Evolutionary conservation across 805 yeast species (phyloP).

Genomic region (Metschnikowia peoriensis): DNA sequence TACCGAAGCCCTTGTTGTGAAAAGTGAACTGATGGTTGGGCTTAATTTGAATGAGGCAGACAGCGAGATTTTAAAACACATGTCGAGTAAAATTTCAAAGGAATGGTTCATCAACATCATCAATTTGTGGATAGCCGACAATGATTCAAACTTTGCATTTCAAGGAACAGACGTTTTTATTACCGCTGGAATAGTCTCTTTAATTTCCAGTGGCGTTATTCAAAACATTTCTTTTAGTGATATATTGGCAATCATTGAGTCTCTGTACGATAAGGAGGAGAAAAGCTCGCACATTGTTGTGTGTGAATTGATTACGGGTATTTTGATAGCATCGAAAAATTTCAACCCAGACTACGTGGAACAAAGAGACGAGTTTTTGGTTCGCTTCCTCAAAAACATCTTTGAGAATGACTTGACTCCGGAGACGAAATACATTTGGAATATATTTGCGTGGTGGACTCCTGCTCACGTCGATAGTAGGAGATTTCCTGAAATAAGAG

Average conservation of each 20-base stretch:
- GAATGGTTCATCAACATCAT: conserved; percentile 59
- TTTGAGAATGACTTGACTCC: conserved; percentile 65
- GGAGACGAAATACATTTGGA: conserved; percentile 74
- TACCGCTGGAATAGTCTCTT: conserved; percentile 46
- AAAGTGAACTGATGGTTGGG: conserved; percentile 24
- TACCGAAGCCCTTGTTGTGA: conserved; percentile 46
- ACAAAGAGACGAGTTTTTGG: conserved; percentile 47
- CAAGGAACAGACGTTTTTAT: conserved; percentile 64
- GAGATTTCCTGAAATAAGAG: conserved; percentile 54
- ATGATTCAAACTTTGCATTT: conserved; percentile 66
- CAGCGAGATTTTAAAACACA: conserved; percentile 31
- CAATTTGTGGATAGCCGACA: conserved; percentile 56
- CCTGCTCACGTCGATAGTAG: conserved; percentile 66
- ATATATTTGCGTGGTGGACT: conserved; percentile 69
- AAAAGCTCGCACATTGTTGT: conserved; percentile 72
- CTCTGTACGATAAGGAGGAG: conserved; percentile 60
- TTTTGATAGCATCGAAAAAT: conserved; percentile 49
- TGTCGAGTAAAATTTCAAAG: conserved; percentile 48
- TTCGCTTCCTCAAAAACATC: conserved; percentile 42
- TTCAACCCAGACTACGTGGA: conserved; percentile 33
- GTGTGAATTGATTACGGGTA: conserved; percentile 68
- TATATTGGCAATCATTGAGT: conserved; percentile 47
- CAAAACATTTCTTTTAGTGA: conserved; percentile 49
- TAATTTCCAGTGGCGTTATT: conserved; percentile 46
- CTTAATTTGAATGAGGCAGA: conserved; percentile 45